Evolutionary conservation across 768 basidiomycete species (phyloP), one percentile per base, ranked within the genome.

Genomic region (Daedalea quercina): DNA sequence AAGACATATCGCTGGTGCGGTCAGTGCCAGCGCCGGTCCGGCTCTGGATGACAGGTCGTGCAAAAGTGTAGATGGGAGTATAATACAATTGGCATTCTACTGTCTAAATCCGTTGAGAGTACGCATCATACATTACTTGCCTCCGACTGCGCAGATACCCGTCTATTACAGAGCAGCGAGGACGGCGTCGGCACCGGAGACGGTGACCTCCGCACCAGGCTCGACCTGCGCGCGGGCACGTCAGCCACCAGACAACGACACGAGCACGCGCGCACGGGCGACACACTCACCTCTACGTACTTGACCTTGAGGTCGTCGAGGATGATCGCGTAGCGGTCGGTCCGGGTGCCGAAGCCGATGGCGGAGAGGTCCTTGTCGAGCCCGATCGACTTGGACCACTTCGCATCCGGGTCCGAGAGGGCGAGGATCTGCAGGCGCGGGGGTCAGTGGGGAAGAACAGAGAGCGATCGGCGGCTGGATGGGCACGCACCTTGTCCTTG

Each of bases 291-390:
- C n/a, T 58, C 77, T 50, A 90, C 60, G 60, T 85, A 83, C 55
- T 78, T 79, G 60, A 92, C 79, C 55, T 82, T 78, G 50, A 88
- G 76, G 63, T 88, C 76, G 44, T 92, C 84, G 59, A 87, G 60
- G 60, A 88, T 69, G 52, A 88, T 57, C 25, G 81, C 84, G 55
- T 80, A 87, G 45, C 85, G 79, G 23, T 61, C 64, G 35, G 71
- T 70, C 34, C 73, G 70, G 49, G 53, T 59, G 26, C 72, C 72
- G 57, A 73, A 64, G 31, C 69, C 71, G 37, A 61, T 52, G 53
- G 54, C 79, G 44, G 47, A 54, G 22, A 83, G 68, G 63, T 85
- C 47, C 84, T 78, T 50, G 81, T 81, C 6, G 75, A 77, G 44
- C 74, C 78, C 66, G 45, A 74, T 58, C 54, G 62, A 50, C 31